Evolutionary conservation across 345 rosid genomes (phyloP).

Genomic region (Salix purpurea): DNA sequence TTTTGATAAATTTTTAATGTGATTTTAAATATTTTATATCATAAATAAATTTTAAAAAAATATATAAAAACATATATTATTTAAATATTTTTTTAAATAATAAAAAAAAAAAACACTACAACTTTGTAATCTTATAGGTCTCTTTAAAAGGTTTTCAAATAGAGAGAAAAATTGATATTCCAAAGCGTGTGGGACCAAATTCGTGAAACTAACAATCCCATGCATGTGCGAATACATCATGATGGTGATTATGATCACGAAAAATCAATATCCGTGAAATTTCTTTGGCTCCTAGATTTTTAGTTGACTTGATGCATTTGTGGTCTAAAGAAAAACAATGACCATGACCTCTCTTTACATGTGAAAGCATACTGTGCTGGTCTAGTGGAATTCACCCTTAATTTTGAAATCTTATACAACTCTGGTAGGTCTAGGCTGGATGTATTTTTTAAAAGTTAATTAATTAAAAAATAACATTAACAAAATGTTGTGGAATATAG

Average conservation of each 20-base stretch:
- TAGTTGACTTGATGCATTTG: slow-evolving; percentile 13
- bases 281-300: background rate
- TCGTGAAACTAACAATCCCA: slow-evolving; percentile 7
- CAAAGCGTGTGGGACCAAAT: slow-evolving; percentile 32
- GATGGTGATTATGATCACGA: background rate
- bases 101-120: no score
- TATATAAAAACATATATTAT: no score
- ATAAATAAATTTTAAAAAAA: no score
- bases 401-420: background rate
- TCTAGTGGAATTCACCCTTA: background rate
- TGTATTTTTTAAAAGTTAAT: no score
- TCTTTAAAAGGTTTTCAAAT: no score
- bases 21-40: no score
- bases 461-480: no score
- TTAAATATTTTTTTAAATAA: no score
- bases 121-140: no score
- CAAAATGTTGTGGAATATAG: no score
- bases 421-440: no score
- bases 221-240: slow-evolving; percentile 29
- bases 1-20: no score
- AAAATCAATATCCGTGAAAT: background rate
- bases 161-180: background rate
- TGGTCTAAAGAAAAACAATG: slow-evolving; percentile 7
- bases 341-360: slow-evolving; percentile 25
- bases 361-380: slow-evolving; percentile 14